Conservation (phyloP, 2,329 filamentous ascomycete species). For the Trichophyton simii region DNA sequence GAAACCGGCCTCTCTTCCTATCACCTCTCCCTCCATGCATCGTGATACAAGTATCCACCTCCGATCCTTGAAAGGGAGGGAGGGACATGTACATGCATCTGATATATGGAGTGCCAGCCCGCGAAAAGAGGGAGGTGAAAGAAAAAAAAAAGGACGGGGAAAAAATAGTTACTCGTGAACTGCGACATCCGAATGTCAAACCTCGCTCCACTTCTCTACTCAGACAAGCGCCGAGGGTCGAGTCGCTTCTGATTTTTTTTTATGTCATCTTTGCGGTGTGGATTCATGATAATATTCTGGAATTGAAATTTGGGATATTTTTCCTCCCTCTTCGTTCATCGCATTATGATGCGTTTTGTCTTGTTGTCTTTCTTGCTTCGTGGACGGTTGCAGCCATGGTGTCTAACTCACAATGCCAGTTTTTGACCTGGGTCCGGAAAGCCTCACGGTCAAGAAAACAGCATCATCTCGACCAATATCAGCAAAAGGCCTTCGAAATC, state of each 20-base stretch:
- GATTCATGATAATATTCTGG: neutral
- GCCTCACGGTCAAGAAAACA: neutral
- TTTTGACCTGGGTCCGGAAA: neutral
- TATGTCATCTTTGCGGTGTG: neutral
- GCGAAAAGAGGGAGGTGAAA: neutral
- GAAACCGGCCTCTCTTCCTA: neutral
- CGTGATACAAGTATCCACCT: neutral
- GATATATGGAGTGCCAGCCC: neutral
- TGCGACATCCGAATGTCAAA: neutral
- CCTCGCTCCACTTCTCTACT: neutral
- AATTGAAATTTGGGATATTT: neutral
- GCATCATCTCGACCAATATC: neutral
- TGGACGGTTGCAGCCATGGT: neutral
- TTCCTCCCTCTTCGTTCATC: neutral
- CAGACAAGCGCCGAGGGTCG: neutral
- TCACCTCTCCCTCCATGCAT: neutral
- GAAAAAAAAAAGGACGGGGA: neutral
- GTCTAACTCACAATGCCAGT: neutral
- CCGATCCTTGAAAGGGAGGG: neutral
- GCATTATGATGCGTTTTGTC: neutral
- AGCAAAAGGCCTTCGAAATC: neutral
- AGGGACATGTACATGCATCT: neutral
- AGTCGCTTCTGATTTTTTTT: slow-evolving; percentile 1
- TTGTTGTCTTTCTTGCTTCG: neutral
- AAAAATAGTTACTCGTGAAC: neutral